phyloP scores from a whole-genome alignment of 768 basidiomycete genomes.

The Boletus rufocinnamomeus region DNA sequence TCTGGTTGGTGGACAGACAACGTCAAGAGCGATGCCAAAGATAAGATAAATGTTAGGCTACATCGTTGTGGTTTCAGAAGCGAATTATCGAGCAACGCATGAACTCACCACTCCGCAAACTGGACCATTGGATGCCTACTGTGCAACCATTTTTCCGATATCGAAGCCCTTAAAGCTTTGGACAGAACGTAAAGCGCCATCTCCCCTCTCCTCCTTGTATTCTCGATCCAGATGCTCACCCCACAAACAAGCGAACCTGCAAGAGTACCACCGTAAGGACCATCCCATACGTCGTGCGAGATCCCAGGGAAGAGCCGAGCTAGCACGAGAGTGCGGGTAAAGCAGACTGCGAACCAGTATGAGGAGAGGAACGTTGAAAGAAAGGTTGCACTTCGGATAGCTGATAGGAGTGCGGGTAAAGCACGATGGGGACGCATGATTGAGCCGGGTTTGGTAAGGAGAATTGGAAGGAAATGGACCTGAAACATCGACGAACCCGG shows the following conservation, averaged over 20 bases:
- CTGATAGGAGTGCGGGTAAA: slow-evolving; percentile 46
- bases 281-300: slow-evolving; percentile 81
- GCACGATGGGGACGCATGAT: slow-evolving; percentile 48
- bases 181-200: slow-evolving; percentile 81
- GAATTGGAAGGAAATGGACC: slow-evolving; percentile 70
- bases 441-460: slow-evolving; percentile 57
- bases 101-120: slow-evolving; percentile 55
- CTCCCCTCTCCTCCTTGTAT: slow-evolving; percentile 69
- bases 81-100: not conserved
- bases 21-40: slow-evolving; percentile 66
- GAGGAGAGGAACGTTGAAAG: slow-evolving; percentile 70
- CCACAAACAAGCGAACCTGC: slow-evolving; percentile 72
- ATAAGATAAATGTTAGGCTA: slow-evolving; percentile 62
- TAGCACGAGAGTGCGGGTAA: slow-evolving; percentile 63
- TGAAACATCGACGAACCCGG: slow-evolving; percentile 29
- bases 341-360: slow-evolving; percentile 71
- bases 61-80: slow-evolving; percentile 15
- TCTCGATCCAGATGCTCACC: slow-evolving; percentile 77
- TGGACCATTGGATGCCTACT: slow-evolving; percentile 43
- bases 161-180: slow-evolving; percentile 60
- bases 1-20: slow-evolving; percentile 61
- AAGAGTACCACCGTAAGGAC: slow-evolving; percentile 67
- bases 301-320: slow-evolving; percentile 65
- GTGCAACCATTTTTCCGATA: slow-evolving; percentile 57
- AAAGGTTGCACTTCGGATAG: slow-evolving; percentile 68